Base-by-base conservation (phyloP, 2,329 filamentous ascomycete genomes). In the Trichoderma brevicompactum region DNA sequence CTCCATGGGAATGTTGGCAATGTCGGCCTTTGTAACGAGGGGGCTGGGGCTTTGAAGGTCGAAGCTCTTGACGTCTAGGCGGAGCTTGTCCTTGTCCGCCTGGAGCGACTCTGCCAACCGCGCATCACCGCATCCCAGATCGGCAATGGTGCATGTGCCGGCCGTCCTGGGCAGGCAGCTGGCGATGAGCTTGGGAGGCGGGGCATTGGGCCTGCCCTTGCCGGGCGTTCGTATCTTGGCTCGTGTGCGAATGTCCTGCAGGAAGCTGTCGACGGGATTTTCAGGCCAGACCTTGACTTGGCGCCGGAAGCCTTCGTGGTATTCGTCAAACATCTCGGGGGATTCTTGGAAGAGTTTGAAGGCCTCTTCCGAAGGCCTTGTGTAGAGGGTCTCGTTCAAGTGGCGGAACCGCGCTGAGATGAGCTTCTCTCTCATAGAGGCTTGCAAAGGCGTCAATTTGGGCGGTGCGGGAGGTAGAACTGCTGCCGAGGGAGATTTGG, bases 251-350 rank as follows among this genome's bases (percentile, higher is more conserved):
- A 98, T 87, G 58, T 89, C 85, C 34, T 80, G 75, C 69, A 97
- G 89, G 79, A 96, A 98, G 65, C 86, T 87, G 76, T 97, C 92
- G 53, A 99, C 92, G 0, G 95, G 95, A 78, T 99, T 99, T 74
- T 94, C 92, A 7, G 95, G 95, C 95, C 95, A 99, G 2, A 94
- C 91, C 74, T 92, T 89, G 66, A 98, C 95, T 80, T 99, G 95
- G 61, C 94, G 91, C 1, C 94, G 90, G 83, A 99, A 99, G 40
- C 95, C 95, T 67, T 93, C 90, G 79, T 99, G 95, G 79, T 99
- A 99, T 79, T 98, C 94, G 70, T 87, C 85, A 79, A 98, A 99
- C 85, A 98, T 94, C 74, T 96, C 92, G 0, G 95, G 95, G 56
- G 92, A 92, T 40, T 90, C 83, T 59, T 87, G 82, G 81, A 99